Evolutionary conservation across 2,329 filamentous ascomycete species (phyloP).

Genomic region (Cytospora paraplurivora): DNA sequence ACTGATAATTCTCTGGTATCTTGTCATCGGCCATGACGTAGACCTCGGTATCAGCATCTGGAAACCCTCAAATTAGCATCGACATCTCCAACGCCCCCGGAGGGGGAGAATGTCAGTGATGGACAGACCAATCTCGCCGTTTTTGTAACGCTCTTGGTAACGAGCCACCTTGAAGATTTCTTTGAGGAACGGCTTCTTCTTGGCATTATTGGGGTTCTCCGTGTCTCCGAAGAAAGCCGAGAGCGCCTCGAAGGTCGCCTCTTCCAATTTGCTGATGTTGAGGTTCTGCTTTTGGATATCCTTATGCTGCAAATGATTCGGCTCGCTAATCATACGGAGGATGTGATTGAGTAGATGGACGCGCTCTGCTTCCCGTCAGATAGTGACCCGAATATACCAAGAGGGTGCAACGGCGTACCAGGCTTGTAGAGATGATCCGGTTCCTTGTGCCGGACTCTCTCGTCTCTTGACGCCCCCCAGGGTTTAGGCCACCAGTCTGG

Average conservation of each 20-base stretch:
- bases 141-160: slow-evolving; percentile 57
- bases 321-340: slow-evolving; percentile 57
- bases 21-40: slow-evolving; percentile 57
- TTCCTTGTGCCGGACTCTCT: slow-evolving; percentile 67
- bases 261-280: slow-evolving; percentile 58
- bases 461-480: slow-evolving; percentile 52
- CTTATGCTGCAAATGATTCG: slow-evolving; percentile 50
- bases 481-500: slow-evolving; percentile 69
- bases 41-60: slow-evolving; percentile 52
- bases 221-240: slow-evolving; percentile 61
- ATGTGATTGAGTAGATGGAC: slow-evolving; percentile 62
- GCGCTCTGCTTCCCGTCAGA: slow-evolving; percentile 49
- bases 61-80: not conserved
- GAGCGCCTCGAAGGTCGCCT: slow-evolving; percentile 59
- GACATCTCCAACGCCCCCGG: not conserved
- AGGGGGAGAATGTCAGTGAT: not conserved
- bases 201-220: slow-evolving; percentile 53
- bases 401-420: not conserved
- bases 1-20: slow-evolving; percentile 48
- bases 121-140: slow-evolving; percentile 58
- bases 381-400: not conserved
- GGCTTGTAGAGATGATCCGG: slow-evolving; percentile 70
- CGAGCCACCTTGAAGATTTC: slow-evolving; percentile 65
- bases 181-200: slow-evolving; percentile 57
- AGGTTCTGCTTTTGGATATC: slow-evolving; percentile 57